Conservation (phyloP, 1,284 basidiomycete genomes). For the Calocybe gambosa region DNA sequence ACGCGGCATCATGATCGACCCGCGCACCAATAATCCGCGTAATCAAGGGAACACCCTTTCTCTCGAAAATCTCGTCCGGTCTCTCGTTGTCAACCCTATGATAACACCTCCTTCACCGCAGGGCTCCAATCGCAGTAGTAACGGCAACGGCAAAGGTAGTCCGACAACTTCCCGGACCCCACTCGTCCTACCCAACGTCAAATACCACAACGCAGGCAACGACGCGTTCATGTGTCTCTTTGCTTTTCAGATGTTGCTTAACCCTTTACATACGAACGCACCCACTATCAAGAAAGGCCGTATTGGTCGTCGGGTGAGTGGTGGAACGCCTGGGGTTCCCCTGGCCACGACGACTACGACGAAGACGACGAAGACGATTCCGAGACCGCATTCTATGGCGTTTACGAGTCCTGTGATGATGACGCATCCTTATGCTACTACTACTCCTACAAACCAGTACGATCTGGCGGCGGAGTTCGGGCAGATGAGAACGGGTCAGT, state of each 20-base stretch:
- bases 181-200: slow-evolving; percentile 33
- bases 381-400: slow-evolving; percentile 4
- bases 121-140: slow-evolving; percentile 7
- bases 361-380: neutral
- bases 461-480: slow-evolving; percentile 36
- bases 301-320: slow-evolving; percentile 1
- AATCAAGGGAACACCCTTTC: slow-evolving; percentile 43
- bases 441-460: slow-evolving; percentile 19
- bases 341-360: neutral
- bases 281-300: slow-evolving; percentile 26
- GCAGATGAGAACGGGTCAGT: too few species aligned
- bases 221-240: slow-evolving; percentile 62
- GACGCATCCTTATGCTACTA: neutral
- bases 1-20: slow-evolving; percentile 55
- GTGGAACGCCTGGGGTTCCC: neutral
- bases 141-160: slow-evolving; percentile 9
- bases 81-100: slow-evolving; percentile 32
- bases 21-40: slow-evolving; percentile 46
- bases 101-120: too few species aligned
- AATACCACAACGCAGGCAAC: slow-evolving; percentile 65
- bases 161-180: slow-evolving; percentile 11
- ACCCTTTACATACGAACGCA: slow-evolving; percentile 33
- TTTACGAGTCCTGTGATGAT: slow-evolving; percentile 3
- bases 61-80: slow-evolving; percentile 48
- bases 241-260: slow-evolving; percentile 57